Percentiles rank a stretch among this genome's conserved stretches.
phyloP scores from a whole-genome alignment of 2,329 filamentous ascomycete genomes.

The Trichoderma atroviride region DNA sequence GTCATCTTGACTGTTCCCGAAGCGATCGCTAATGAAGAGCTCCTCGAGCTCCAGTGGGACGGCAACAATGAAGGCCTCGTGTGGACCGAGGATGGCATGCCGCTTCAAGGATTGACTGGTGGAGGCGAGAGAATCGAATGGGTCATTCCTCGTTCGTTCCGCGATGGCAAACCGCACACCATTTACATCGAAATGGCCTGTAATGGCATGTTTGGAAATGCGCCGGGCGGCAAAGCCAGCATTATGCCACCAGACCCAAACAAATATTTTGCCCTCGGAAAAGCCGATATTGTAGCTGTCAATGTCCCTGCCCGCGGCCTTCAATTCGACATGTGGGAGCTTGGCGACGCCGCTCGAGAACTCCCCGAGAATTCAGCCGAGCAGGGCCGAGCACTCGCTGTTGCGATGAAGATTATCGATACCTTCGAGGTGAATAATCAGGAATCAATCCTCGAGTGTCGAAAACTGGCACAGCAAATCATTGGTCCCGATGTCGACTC shows the following conservation, averaged over 20 bases:
- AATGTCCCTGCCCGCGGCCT: conserved; percentile 83
- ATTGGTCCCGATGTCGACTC: conserved; percentile 81
- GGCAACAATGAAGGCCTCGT: conserved; percentile 92
- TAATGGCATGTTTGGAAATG: conserved; percentile 97
- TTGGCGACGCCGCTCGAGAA: conserved; percentile 87
- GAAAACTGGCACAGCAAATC: conserved; percentile 82
- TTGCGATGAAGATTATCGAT: conserved; percentile 88
- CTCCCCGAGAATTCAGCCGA: conserved; percentile 88
- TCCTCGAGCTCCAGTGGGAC: conserved; percentile 96
- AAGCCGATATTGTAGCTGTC: conserved; percentile 85
- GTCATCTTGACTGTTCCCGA: conserved; percentile 76
- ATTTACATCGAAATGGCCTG: conserved; percentile 99
- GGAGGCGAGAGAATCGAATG: conserved; percentile 87
- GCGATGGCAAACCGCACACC: conserved; percentile 81
- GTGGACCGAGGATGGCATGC: conserved; percentile 87
- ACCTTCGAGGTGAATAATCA: conserved; percentile 80
- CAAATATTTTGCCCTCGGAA: conserved; percentile 73
- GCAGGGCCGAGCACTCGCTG: conserved; percentile 79
- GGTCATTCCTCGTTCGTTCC: conserved; percentile 80
- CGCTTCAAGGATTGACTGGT: conserved; percentile 88
- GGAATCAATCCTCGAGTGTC: conserved; percentile 75
- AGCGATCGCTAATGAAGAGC: conserved; percentile 72
- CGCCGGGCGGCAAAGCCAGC: conserved; percentile 71
- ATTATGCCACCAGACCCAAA: conserved; percentile 91
- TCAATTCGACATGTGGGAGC: conserved; percentile 94